Percentiles rank a stretch among this genome's conserved stretches.
These are phyloP conservation scores for Jackrogersella minutella DNA, from an alignment of 495 filamentous ascomycete species.

Conservation along the genomic window DNA sequence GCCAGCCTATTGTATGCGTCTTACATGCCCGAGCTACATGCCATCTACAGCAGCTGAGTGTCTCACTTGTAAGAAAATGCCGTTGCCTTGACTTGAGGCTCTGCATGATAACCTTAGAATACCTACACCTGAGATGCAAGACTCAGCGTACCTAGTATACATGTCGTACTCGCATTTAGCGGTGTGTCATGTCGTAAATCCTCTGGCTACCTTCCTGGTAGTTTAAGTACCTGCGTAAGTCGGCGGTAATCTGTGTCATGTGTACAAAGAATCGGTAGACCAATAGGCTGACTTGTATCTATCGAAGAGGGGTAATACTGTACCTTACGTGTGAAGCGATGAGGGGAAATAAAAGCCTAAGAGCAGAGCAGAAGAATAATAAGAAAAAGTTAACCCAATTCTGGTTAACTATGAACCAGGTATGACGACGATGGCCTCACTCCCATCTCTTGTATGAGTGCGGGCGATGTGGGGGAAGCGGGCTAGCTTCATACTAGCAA, in stretches of 20 bases:
- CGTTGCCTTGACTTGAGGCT: slow-evolving; percentile 27
- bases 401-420: background rate
- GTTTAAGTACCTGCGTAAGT: background rate
- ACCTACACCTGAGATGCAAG: background rate
- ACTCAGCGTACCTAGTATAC: background rate
- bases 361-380: background rate
- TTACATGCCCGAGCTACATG: slow-evolving; percentile 13
- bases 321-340: slow-evolving; percentile 1
- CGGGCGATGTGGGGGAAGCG: slow-evolving; percentile 22
- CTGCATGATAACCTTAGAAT: slow-evolving; percentile 16
- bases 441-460: background rate
- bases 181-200: background rate
- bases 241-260: background rate
- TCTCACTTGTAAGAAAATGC: slow-evolving; percentile 10
- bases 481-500: slow-evolving; percentile 8
- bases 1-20: slow-evolving; percentile 1
- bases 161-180: background rate
- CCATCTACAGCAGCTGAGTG: slow-evolving; percentile 2
- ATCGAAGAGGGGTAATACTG: background rate
- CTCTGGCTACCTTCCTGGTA: background rate
- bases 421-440: slow-evolving; percentile 35
- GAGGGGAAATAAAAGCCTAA: slow-evolving; percentile 11
- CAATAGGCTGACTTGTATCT: background rate
- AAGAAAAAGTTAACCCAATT: slow-evolving; percentile 25
- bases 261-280: background rate